Percentiles rank a stretch among this genome's conserved stretches.
phyloP scores from a whole-genome alignment of 1,139 yeast species.

The Magnusiomyces tetraspermus region DNA sequence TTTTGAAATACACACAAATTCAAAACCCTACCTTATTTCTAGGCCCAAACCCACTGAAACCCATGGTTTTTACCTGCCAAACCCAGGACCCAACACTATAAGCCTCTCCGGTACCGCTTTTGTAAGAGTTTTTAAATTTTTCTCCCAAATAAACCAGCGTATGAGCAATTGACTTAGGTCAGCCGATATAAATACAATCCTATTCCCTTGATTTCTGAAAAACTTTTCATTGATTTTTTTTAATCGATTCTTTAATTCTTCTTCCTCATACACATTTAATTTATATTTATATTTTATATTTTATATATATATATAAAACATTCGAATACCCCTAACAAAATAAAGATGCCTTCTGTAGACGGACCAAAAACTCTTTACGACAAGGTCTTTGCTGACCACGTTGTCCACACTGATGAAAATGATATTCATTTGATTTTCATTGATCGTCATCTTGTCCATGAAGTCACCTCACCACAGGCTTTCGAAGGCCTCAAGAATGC shows the following conservation, averaged over 20 bases:
- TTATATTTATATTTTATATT: neutral
- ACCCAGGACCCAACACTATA: no score
- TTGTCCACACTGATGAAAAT: slow-evolving; percentile 80
- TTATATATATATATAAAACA: neutral
- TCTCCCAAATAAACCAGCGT: neutral
- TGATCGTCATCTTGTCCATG: slow-evolving; percentile 95
- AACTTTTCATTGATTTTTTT: neutral
- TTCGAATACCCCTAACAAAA: neutral
- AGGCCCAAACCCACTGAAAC: no score
- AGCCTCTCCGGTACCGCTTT: no score
- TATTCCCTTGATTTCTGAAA: neutral
- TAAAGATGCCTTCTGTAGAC: slow-evolving; percentile 24
- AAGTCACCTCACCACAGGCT: slow-evolving; percentile 98
- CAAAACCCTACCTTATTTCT: no score
- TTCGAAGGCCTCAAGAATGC: slow-evolving; percentile 90
- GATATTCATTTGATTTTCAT: slow-evolving; percentile 81
- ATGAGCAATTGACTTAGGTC: neutral
- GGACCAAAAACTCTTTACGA: slow-evolving; percentile 63
- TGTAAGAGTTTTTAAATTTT: no score
- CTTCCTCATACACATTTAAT: neutral
- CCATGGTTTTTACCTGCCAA: no score
- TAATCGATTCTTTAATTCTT: neutral
- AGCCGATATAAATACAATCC: neutral
- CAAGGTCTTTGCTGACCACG: slow-evolving; percentile 89
- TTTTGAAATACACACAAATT: no score